These are phyloP conservation scores for Pseudogymnoascus sp. DNA, from an alignment of 2,329 filamentous ascomycete species.

Conservation along the genomic window DNA sequence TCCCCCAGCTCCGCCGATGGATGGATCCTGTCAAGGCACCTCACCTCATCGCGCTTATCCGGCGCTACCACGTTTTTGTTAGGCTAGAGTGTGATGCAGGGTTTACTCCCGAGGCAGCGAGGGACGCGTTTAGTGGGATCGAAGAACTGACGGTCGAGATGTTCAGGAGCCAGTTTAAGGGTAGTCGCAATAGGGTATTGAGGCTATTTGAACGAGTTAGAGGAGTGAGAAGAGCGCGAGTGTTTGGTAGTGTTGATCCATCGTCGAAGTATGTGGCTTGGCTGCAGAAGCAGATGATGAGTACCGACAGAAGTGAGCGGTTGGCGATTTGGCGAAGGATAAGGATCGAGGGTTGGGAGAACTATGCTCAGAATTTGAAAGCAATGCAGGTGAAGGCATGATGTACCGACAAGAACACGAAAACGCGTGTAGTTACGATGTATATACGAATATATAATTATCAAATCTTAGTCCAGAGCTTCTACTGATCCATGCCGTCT, in stretches of 20 bases:
- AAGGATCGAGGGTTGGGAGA: background rate
- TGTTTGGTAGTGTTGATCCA: slow-evolving; percentile 26
- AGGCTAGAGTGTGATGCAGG: slow-evolving; percentile 41
- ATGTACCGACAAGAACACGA: background rate
- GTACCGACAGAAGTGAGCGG: slow-evolving; percentile 8
- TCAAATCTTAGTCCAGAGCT: background rate
- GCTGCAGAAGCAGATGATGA: slow-evolving; percentile 21
- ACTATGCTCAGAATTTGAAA: background rate
- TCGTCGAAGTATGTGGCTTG: slow-evolving; percentile 24
- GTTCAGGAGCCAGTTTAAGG: slow-evolving; percentile 37
- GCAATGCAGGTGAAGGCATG: background rate
- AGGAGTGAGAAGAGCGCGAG: slow-evolving; percentile 34
- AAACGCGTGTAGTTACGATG: background rate
- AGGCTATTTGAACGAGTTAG: slow-evolving; percentile 37
- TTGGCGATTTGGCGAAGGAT: background rate
- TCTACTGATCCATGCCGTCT: slow-evolving; percentile 64
- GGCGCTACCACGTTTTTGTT: slow-evolving; percentile 36
- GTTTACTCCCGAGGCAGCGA: slow-evolving; percentile 32
- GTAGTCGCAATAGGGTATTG: slow-evolving; percentile 34
- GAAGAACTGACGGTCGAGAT: slow-evolving; percentile 41
- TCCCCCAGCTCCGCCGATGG: slow-evolving; percentile 34
- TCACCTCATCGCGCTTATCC: slow-evolving; percentile 29
- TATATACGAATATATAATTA: slow-evolving; percentile 2
- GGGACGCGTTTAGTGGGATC: slow-evolving; percentile 35
- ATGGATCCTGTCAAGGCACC: slow-evolving; percentile 29